Base-by-base conservation (phyloP, 805 yeast species). In the Metschnikowia arizonensis region DNA sequence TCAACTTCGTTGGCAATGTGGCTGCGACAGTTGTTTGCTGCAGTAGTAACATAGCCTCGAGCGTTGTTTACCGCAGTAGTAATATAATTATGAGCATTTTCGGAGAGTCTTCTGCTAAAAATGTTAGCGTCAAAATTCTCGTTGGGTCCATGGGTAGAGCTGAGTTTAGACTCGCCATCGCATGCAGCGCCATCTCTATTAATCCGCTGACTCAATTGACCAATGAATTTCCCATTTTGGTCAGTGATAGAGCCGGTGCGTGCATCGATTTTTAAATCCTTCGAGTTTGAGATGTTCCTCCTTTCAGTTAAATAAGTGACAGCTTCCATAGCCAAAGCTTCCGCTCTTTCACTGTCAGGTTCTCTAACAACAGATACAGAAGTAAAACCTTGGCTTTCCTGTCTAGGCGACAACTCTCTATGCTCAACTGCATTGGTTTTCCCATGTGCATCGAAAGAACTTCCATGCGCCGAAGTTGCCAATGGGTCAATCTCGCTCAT, bases 361-460 rank as follows among this genome's bases (percentile, higher is more conserved):
- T 55, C 57, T 15, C 68, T 69, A 44, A 56, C 57, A 17, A 67
- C 69, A 9, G 63, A 59, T 4, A 66, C 70, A 33, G 59, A 54
- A 14, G 64, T 58, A 36, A 58, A 37, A 5, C 43, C 11, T 11
- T 30, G 21, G 11, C 29, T 12, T 18, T 18, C 26, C n/a, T 37
- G 40, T 8, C 18, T 37, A 11, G n/a, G 18, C 3, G 40, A 36
- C 7, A 26, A 18, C 32, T 18, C 18, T 8, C 25, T 10, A 8
- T 26, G 7, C 5, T 37, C 24, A 15, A 10, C n/a, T 14, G 18
- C 2, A 12, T 10, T 3, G 19, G 19, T 5, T 10, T n/a, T 33
- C 11, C 25, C 17, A 18, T 21, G n/a, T 7, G 15, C 17, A 17
- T 25, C 14, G 18, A 33, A 37, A 3, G 24, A 4, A 11, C 7